Evolutionary conservation across 1,284 basidiomycete genomes (phyloP).

Genomic region (Boletus calvinii): DNA sequence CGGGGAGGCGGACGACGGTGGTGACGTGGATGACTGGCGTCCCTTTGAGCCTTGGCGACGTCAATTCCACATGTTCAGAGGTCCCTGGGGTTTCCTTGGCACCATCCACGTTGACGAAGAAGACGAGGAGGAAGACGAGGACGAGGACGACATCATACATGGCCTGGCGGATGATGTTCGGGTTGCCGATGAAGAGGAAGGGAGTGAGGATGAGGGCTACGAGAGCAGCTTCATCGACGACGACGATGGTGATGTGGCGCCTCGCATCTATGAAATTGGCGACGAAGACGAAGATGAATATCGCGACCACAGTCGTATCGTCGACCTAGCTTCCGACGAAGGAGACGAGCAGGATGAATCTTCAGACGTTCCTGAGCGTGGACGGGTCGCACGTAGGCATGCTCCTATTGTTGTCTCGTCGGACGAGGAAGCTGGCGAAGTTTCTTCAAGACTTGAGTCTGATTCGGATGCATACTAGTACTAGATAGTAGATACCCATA

Average conservation of each 20-base stretch:
- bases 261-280: conserved; percentile 29
- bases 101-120: conserved; percentile 28
- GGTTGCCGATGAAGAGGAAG: conserved; percentile 19
- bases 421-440: conserved; percentile 18
- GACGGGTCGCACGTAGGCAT: neutral
- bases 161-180: conserved; percentile 28
- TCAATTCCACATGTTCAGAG: conserved; percentile 19
- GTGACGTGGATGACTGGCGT: conserved; percentile 25
- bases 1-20: conserved; percentile 30
- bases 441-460: conserved; percentile 15
- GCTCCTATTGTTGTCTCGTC: conserved; percentile 11
- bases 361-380: neutral
- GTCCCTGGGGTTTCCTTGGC: conserved; percentile 17
- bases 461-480: conserved; percentile 17
- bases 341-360: conserved; percentile 10
- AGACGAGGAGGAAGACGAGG: conserved; percentile 27
- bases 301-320: neutral
- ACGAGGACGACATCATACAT: conserved; percentile 23
- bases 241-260: conserved; percentile 19
- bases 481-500: conserved; percentile 1
- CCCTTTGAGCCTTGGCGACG: conserved; percentile 23
- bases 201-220: conserved; percentile 36
- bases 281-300: conserved; percentile 16
- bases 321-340: conserved; percentile 20
- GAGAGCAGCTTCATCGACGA: conserved; percentile 57